Base-by-base conservation (phyloP, 179 eudicot genomes). In the Gypsophila paniculata region DNA sequence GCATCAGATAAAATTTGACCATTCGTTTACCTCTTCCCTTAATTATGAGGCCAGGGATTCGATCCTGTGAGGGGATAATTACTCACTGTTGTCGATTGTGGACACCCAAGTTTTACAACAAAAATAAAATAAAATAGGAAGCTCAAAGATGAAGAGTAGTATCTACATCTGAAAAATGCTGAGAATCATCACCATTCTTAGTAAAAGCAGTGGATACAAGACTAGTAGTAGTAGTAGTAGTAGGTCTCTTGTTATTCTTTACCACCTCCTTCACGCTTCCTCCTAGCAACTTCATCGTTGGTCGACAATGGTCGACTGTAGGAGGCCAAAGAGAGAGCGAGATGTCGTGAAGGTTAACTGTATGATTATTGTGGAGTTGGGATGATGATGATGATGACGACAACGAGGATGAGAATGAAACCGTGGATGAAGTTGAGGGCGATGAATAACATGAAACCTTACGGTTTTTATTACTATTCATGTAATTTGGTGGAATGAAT, bases 91-190 rank as follows among this genome's bases (percentile, higher is more conserved):
- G n/a, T n/a, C n/a, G n/a, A n/a, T n/a, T n/a, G n/a, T n/a, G n/a
- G n/a, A n/a, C n/a, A n/a, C n/a, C n/a, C n/a, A n/a, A n/a, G n/a
- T n/a, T n/a, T n/a, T n/a, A n/a, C n/a, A n/a, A 34, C 23, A 34
- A 63, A 5, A 23, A 15, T 13, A 74, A n/a, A 12, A 54, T 23
- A 18, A 39, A 19, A 1, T 11, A 13, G 7, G 5, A 4, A 19
- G 72, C 34, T 80, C 75, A 89, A n/a, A 89, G 86, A 83, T 88
- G 96, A 74, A 89, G 96, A 74, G 96, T 84, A 68, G 96, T 89
- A 80, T 89, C 96, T 70, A 89, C 90, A 77, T 86, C 91, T 55
- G 83, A 74, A 14, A 75, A 78, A 71, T 67, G 65, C 17, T 19
- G 60, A 44, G 77, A 54, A 49, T 70, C 81, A 21, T 72, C 82